Base-by-base conservation (phyloP, 106 monocot genomes). In the Dendrobium catenatum region DNA sequence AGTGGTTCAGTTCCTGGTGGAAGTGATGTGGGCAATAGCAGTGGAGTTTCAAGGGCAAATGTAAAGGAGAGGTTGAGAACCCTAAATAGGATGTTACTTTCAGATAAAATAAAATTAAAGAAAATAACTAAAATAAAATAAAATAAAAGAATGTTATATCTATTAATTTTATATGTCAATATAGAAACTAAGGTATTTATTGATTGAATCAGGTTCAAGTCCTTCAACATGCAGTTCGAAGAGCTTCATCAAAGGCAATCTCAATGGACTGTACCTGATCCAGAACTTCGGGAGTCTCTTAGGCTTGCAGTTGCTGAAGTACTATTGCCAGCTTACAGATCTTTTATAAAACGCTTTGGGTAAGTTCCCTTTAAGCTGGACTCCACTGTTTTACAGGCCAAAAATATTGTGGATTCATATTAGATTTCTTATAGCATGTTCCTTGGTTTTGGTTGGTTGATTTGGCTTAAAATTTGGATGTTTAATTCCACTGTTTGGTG, bases 261-360 rank as follows among this genome's bases (percentile, higher is more conserved):
- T n/a, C 84, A 86, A 58, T 89, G 89, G 89, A 83, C 80, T 5
- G 84, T 89, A 77, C 86, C 89, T 79, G 89, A 89, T 75, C 84
- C 76, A 42, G 90, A 93, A 66, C 80, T 93, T 43, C 89, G 93
- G 0, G 93, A 93, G 47, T 87, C 87, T 67, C 76, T 93, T 27
- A 89, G 89, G 43, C 90, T 93, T 68, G 80, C 86, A 10, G 82
- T 93, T 68, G 90, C 89, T 59, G 93, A 93, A 86, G 81, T 89
- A 56, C 80, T 93, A 37, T 77, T 93, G 43, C 93, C 93, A 56
- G 93, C 93, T 26, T 93, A 91, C 20, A 84, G 90, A 68, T 87
- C 86, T 55, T 93, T 93, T 72, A 59, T 85, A 13, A 93, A 88
- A 82, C 83, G 90, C 77, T 90, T 88, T 81, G 88, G 90, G 90